A percentile compares a stretch with the other conserved stretches of the same genome.
These are phyloP conservation scores for Brassica nigra DNA, from an alignment of 345 rosid species.

Conservation along the genomic window DNA sequence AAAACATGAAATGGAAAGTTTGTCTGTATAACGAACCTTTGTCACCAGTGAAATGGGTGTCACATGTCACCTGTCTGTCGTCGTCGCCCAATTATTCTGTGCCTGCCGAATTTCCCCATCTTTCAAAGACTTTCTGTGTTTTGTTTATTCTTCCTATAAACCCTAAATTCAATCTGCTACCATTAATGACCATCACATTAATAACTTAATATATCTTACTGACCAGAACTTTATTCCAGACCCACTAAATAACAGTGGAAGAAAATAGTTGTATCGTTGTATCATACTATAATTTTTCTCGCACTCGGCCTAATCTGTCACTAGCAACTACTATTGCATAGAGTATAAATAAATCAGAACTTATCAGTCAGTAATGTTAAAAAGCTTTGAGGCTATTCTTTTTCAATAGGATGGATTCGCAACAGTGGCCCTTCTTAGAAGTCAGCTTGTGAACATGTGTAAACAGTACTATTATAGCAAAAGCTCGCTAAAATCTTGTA, in stretches of 20 bases:
- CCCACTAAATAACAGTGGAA: constrained; percentile 20
- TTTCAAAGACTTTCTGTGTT: constrained; percentile 13
- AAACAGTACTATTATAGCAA: background rate
- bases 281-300: background rate
- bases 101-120: constrained; percentile 13
- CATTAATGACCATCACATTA: constrained; percentile 22
- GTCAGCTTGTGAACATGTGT: background rate
- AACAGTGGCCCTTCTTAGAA: background rate
- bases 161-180: constrained; percentile 10
- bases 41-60: constrained; percentile 36
- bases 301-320: background rate
- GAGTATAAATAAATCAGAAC: background rate
- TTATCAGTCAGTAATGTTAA: background rate
- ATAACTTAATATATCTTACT: constrained; percentile 7
- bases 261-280: constrained; percentile 2
- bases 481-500: background rate
- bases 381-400: background rate
- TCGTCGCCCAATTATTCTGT: constrained; percentile 33
- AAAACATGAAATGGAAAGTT: constrained; percentile 16
- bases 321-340: background rate
- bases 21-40: constrained; percentile 23
- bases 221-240: constrained; percentile 22
- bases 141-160: constrained; percentile 26
- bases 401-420: background rate
- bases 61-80: constrained; percentile 37